Evolutionary conservation across 1,284 basidiomycete species (phyloP), one percentile per base, ranked within the genome.

Genomic region (Heterobasidion annosum): DNA sequence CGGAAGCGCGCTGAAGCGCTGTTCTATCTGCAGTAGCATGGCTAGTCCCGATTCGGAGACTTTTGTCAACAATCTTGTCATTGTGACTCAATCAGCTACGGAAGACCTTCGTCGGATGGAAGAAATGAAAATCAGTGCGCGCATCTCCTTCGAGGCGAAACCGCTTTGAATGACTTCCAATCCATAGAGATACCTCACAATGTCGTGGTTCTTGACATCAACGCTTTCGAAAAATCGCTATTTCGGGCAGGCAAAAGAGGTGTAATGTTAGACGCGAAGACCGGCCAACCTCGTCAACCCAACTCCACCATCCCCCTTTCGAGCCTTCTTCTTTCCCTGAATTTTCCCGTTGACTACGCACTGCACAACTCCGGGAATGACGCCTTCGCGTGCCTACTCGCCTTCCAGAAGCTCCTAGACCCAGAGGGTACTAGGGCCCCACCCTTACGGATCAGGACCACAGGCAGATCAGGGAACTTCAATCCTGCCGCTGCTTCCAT

Each of bases 1-100:
- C 46, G 46, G 19, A 12, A 4, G 40, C 19, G 35, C 16, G 34
- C 34, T 18, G 47, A 32, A 34, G 19, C 47, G 18, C 33, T 9
- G 51, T 19, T 46, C 33, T 50, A 40, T 49, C 42, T 18, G 60
- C 68, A 88, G 85, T 66, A 84, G 82, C 58, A 77, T 93, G 19
- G 75, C 82, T 1, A 87, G 83, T 54, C 91, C 91, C 0, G 90
- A 92, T 62, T 84, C 83, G 4, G 90, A 93, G 62, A 83, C 78
- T 2, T 67, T 74, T 0, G 65, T 85, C 35, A 93, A 93, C 65
- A 77, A 74, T 7, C 81, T 93, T 44, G 82, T 93, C 25, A 73
- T 93, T 3, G 77, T 93, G n/a, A 82, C 76, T 1, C 82, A 91
- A 59, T 86, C 87, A 33, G 68, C 79, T 44, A 68, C 69, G 46